Evolutionary conservation across 495 filamentous ascomycete genomes (phyloP), one percentile per base, ranked within the genome.

Genomic region (Neurospora discreta): DNA sequence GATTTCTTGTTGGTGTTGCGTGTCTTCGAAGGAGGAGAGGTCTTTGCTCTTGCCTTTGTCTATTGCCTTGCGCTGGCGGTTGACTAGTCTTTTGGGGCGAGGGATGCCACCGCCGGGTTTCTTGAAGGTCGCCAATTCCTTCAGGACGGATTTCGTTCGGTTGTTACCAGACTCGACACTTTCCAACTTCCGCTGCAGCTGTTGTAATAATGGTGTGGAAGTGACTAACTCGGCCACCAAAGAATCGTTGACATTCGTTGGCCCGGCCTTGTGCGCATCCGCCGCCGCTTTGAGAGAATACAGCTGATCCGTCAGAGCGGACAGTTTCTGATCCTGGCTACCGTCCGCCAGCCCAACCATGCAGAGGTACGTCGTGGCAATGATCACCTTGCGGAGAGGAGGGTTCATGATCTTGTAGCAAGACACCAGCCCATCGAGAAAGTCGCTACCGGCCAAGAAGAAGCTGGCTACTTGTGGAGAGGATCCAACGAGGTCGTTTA

Each of bases 1-100:
- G 15, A 95, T 82, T 20, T 90, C 85, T 11, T 84, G 84, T 72
- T 71, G 79, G 33, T 76, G 77, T 42, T 80, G 82, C 70, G 82
- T 81, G 43, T 85, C 78, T 44, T 85, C 85, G 46, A 82, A 78
- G 9, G 77, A 77, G 68, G 82, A 84, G 69, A 82, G 79, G 8
- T 80, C 85, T 81, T 95, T 95, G 38, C 93, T 93, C 79, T 97
- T 98, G 38, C 93, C 93, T 79, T 97, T 98, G 73, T 87, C 84
- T 68, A 84, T 78, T 52, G 80, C 83, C 3, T 60, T 60, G 16
- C 52, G 52, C 43, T 74, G 77, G 38, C 78, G 71, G 71, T 80
- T 83, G 36, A 82, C 71, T 38, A 79, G 71, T 7, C 76, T 87
- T 74, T 88, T 90, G 20, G 86, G 87, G 71, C 85, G 86, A n/a